Evolutionary conservation across 164 flowering plant genomes (phyloP).

Genomic region (Pachysandra terminalis): DNA sequence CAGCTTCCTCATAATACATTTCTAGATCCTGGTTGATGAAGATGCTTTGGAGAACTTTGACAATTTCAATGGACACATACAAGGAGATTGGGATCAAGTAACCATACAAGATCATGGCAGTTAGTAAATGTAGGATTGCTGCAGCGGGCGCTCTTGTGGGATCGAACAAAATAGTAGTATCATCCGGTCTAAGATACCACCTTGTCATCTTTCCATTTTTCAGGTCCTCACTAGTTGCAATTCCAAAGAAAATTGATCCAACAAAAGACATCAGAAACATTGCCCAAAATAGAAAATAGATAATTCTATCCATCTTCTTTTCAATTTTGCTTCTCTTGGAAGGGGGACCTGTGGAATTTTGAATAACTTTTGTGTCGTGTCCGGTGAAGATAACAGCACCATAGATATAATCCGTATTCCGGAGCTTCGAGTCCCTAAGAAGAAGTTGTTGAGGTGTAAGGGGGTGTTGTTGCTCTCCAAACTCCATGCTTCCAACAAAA

Average conservation of each 20-base stretch:
- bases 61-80: slow-evolving; percentile 89
- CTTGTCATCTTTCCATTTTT: slow-evolving; percentile 50
- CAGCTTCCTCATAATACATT: slow-evolving; percentile 90
- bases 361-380: slow-evolving; percentile 89
- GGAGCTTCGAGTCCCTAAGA: slow-evolving; percentile 89
- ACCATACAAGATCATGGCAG: slow-evolving; percentile 67
- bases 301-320: slow-evolving; percentile 73
- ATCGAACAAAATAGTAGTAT: slow-evolving; percentile 49
- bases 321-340: slow-evolving; percentile 92
- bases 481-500: slow-evolving; percentile 84
- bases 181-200: slow-evolving; percentile 85
- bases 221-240: slow-evolving; percentile 58
- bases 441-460: slow-evolving; percentile 85
- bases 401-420: slow-evolving; percentile 80
- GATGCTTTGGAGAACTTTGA: slow-evolving; percentile 85
- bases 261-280: slow-evolving; percentile 48
- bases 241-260: slow-evolving; percentile 77
- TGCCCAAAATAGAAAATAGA: slow-evolving; percentile 65
- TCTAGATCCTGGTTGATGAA: slow-evolving; percentile 79
- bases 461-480: slow-evolving; percentile 58
- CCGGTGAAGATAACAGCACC: slow-evolving; percentile 92
- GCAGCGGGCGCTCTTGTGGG: slow-evolving; percentile 60
- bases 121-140: slow-evolving; percentile 63
- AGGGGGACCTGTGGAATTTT: slow-evolving; percentile 82
- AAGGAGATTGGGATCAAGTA: slow-evolving; percentile 90